These are phyloP conservation scores for Sporisorium iseilematis-ciliati DNA, from an alignment of 1,284 basidiomycete species.

Conservation along the genomic window DNA sequence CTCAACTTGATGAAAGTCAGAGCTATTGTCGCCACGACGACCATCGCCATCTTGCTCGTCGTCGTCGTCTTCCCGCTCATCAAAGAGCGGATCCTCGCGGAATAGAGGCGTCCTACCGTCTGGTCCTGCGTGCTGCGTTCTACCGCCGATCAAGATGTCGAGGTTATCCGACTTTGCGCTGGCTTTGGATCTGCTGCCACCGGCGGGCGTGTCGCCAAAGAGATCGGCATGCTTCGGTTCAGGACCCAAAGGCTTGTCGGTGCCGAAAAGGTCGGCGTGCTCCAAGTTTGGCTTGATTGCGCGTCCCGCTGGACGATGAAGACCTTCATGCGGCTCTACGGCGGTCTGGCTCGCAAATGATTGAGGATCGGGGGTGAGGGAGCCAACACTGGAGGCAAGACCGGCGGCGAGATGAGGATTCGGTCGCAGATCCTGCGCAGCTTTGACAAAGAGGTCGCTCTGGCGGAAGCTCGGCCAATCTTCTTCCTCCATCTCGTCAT, in stretches of 20 bases:
- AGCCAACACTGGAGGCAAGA: conserved; percentile 43
- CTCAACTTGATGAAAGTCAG: conserved; percentile 46
- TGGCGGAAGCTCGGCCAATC: conserved; percentile 88
- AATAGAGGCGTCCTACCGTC: conserved; percentile 57
- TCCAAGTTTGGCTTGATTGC: conserved; percentile 21
- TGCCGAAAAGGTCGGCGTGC: conserved; percentile 48
- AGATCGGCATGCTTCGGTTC: conserved; percentile 31
- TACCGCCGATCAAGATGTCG: conserved; percentile 58
- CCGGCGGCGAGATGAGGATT: conserved; percentile 70
- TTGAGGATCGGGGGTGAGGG: conserved; percentile 27
- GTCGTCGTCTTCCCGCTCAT: conserved; percentile 48
- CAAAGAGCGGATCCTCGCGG: conserved; percentile 57
- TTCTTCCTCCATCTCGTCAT: conserved; percentile 84
- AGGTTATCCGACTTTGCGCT: conserved; percentile 52
- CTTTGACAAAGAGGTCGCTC: conserved; percentile 90
- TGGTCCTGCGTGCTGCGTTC: conserved; percentile 49
- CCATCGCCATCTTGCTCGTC: conserved; percentile 24
- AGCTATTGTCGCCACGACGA: conserved; percentile 35
- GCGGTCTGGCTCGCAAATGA: not conserved
- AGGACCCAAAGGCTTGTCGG: conserved; percentile 29
- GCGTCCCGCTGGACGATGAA: conserved; percentile 19
- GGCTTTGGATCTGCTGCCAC: conserved; percentile 36
- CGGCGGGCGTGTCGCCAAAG: conserved; percentile 39
- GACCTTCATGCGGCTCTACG: conserved; percentile 9
- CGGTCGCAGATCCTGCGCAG: conserved; percentile 78